A percentile compares a stretch with the other conserved stretches of the same genome.
phyloP scores from a whole-genome alignment of 768 basidiomycete genomes.

The Imleria badia region DNA sequence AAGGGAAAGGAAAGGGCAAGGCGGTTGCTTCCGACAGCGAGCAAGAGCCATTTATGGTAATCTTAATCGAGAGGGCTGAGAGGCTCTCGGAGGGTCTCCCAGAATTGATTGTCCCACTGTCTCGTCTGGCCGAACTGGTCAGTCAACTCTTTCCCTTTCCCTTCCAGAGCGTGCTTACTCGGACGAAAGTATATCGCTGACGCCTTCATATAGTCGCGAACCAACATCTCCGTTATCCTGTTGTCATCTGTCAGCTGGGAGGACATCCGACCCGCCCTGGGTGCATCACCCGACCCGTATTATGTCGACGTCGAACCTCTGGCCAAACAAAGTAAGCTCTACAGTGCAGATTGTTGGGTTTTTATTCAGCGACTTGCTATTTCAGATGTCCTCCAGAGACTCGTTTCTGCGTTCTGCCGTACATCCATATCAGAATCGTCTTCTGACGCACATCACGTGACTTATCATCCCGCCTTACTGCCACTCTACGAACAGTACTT shows the following conservation, averaged over 20 bases:
- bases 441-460: conserved; percentile 14
- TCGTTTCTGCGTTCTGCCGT: conserved; percentile 40
- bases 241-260: conserved; percentile 70
- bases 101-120: conserved; percentile 67
- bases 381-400: conserved; percentile 35
- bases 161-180: not conserved
- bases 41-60: conserved; percentile 43
- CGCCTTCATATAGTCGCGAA: conserved; percentile 48
- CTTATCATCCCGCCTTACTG: conserved; percentile 56
- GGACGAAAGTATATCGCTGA: not conserved
- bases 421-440: conserved; percentile 3
- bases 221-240: conserved; percentile 60
- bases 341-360: not conserved
- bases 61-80: conserved; percentile 70
- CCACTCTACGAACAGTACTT: conserved; percentile 66
- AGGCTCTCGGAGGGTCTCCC: conserved; percentile 59
- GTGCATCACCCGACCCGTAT: conserved; percentile 73
- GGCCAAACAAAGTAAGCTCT: conserved; percentile 54
- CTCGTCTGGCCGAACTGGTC: conserved; percentile 72
- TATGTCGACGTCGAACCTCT: conserved; percentile 55
- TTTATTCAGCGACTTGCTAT: not conserved
- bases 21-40: conserved; percentile 12
- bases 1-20: conserved; percentile 33
- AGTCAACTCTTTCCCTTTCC: conserved; percentile 16
- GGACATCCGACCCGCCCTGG: conserved; percentile 65